Evolutionary conservation across 768 basidiomycete genomes (phyloP).

Genomic region (Podaxis mareebaensis): DNA sequence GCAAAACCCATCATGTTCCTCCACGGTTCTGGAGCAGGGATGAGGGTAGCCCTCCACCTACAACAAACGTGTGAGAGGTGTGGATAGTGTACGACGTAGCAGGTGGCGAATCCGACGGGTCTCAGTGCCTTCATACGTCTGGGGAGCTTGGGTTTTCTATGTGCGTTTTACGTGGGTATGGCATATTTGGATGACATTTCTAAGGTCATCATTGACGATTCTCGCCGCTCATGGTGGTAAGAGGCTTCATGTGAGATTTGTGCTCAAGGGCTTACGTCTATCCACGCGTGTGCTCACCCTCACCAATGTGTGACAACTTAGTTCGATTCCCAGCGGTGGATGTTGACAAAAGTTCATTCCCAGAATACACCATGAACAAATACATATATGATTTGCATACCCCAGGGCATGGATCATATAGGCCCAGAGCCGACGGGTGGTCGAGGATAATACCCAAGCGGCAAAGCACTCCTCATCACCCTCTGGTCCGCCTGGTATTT

Average conservation of each 20-base stretch:
- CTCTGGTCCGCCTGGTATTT: background rate
- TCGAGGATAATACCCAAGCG: conserved; percentile 2
- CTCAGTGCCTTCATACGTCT: too few relatives aligned
- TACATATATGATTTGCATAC: background rate
- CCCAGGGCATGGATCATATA: background rate
- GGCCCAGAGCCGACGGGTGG: background rate
- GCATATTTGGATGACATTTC: too few relatives aligned
- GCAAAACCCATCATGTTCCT: background rate
- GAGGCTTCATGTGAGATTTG: background rate
- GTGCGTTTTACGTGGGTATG: too few relatives aligned
- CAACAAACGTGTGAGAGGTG: too few relatives aligned
- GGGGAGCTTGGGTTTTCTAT: too few relatives aligned
- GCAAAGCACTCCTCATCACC: conserved; percentile 6
- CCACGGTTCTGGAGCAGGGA: background rate
- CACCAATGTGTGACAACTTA: too few relatives aligned
- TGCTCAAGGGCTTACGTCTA: background rate
- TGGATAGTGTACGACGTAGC: too few relatives aligned
- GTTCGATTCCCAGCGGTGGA: too few relatives aligned
- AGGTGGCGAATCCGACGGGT: too few relatives aligned
- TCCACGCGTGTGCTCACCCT: background rate
- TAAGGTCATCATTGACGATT: too few relatives aligned
- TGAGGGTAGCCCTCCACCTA: background rate
- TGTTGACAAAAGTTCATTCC: background rate
- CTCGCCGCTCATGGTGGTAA: background rate
- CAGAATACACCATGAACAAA: background rate